Percentiles rank a stretch among this genome's conserved stretches.
phyloP scores from a whole-genome alignment of 2,329 filamentous ascomycete genomes.

The Monilinia polystroma region DNA sequence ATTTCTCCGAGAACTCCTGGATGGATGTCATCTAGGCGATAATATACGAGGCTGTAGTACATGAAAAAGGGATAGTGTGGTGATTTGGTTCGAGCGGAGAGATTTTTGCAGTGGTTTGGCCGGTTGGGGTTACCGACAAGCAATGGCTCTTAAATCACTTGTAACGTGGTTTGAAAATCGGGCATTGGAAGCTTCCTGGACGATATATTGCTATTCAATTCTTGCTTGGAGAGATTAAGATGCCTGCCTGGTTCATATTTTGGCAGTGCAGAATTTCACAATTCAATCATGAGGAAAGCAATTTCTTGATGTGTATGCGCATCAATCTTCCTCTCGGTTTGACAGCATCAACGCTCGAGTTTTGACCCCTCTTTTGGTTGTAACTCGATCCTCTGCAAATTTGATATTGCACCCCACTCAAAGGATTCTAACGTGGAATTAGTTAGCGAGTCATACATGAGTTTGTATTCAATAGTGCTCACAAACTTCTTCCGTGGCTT shows the following conservation, averaged over 20 bases:
- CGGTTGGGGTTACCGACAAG: background rate
- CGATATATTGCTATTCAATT: background rate
- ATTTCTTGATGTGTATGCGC: background rate
- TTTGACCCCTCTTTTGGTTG: background rate
- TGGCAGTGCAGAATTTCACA: background rate
- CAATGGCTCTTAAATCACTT: background rate
- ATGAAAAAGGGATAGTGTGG: background rate
- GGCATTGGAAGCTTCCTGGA: no score
- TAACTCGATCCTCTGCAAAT: background rate
- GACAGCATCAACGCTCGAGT: slow-evolving; percentile 3
- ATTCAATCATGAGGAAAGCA: background rate
- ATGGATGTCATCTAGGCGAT: background rate
- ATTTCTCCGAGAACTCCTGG: slow-evolving; percentile 1
- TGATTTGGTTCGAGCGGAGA: background rate
- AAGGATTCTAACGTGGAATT: background rate
- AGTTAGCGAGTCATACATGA: background rate
- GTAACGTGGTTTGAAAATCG: background rate
- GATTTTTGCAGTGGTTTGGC: background rate
- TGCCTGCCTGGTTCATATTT: background rate
- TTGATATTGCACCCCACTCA: background rate
- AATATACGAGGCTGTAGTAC: background rate
- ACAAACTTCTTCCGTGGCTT: background rate
- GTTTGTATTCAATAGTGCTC: background rate
- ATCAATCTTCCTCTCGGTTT: background rate
- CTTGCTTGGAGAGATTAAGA: no score